Base-by-base conservation (phyloP, 2,329 filamentous ascomycete genomes). In the Ophiostoma himal-ulmi region DNA sequence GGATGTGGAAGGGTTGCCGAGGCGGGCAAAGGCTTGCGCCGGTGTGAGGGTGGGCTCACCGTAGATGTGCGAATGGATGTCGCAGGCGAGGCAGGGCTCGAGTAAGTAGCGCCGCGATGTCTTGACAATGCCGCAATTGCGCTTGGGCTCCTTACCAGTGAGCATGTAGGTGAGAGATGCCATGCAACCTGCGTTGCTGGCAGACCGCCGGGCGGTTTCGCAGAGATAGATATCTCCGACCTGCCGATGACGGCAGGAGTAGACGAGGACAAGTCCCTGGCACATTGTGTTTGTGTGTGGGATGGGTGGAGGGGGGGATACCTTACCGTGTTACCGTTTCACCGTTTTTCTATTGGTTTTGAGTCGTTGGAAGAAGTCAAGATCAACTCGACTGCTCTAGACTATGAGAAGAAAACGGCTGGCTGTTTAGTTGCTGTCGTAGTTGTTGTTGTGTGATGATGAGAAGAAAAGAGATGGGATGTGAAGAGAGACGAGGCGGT, bases 171-270 rank as follows among this genome's bases (percentile, higher is more conserved):
- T 13, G 17, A 73, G 34, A 34, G 67, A 17, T 2, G 69, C 17
- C 67, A 65, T 60, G 65, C 67, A 70, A 57, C 69, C 57, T n/a
- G 17, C 20, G 36, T 68, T 8, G 36, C 57, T 67, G 48, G 30
- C 26, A 17, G 70, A 34, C 2, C 48, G 22, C 2, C 48, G 65
- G 5, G 67, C 71, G 17, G n/a, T 44, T 3, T 52, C 34, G 69
- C 71, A 72, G 6, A 70, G 3, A 20, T 30, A 30, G 13, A 68
- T 2, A 30, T 67, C 22, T 36, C 67, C 60, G 26, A 67, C 57
- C 48, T 69, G 64, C 2, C 69, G 67, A 66, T 72, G 71, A 17
- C 64, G 69, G 69, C 71, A 72, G 48, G 64, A 20, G 68, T 67
- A 72, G 26, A 69, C 54, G n/a, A 65, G 26, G 68, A 71, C 54